These are phyloP conservation scores for Paracamarosporium sp. DNA, from an alignment of 2,329 filamentous ascomycete genomes.

Conservation along the genomic window DNA sequence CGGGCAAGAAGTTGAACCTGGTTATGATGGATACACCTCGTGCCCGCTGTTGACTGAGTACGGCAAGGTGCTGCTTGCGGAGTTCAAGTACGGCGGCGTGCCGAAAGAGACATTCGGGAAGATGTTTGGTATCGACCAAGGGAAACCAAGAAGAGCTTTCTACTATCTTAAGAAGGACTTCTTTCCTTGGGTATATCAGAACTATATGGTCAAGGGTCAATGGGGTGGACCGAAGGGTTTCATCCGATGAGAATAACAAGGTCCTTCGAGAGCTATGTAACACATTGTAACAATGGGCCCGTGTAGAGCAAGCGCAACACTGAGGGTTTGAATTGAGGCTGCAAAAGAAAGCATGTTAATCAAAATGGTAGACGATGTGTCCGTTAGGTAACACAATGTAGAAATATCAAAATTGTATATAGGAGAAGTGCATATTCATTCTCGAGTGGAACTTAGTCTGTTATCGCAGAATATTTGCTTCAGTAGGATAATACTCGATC, in stretches of 20 bases:
- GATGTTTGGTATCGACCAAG: slow-evolving; percentile 64
- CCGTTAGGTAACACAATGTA: background rate
- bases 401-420: background rate
- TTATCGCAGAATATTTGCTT: no score
- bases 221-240: slow-evolving; percentile 68
- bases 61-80: slow-evolving; percentile 68
- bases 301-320: background rate
- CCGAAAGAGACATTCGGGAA: slow-evolving; percentile 68
- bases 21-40: slow-evolving; percentile 50
- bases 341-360: no score
- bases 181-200: slow-evolving; percentile 71
- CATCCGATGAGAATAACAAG: slow-evolving; percentile 8
- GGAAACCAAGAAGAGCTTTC: slow-evolving; percentile 61
- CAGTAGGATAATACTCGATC: no score
- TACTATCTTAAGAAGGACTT: slow-evolving; percentile 72
- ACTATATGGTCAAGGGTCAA: slow-evolving; percentile 66
- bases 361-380: background rate
- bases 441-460: no score
- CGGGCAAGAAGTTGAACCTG: slow-evolving; percentile 28
- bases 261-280: background rate
- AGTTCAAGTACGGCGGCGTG: slow-evolving; percentile 69
- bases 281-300: background rate
- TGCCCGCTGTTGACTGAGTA: slow-evolving; percentile 55
- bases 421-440: no score
- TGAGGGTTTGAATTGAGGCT: background rate